Base-by-base conservation (phyloP, 2,329 filamentous ascomycete genomes). In the Macroventuria anomochaeta region DNA sequence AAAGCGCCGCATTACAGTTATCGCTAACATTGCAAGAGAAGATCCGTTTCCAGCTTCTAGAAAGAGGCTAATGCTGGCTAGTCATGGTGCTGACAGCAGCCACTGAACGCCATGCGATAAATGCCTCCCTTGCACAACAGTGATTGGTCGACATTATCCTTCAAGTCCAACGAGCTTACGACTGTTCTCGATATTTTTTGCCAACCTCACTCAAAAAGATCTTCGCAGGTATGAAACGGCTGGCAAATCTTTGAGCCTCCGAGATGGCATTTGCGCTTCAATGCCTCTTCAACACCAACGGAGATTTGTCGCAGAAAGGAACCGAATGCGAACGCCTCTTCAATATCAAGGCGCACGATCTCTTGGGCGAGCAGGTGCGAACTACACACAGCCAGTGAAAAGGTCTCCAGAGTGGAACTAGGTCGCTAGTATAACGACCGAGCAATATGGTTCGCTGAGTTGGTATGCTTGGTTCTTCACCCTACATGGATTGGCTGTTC, bases 331-430 rank as follows among this genome's bases (percentile, higher is more conserved):
- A 44, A 40, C 32, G 32, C 32, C 38, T 43, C 34, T 28, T 39
- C 21, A 39, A 23, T 18, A 36, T 29, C 15, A 21, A 21, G 26
- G 10, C 34, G 18, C 15, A 43, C 29, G 13, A 40, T 29, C 15
- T 31, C 11, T 17, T 44, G 51, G 51, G 51, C 51, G 51, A 54
- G 40, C 44, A 54, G 51, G 5, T 44, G 11, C 17, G 21, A 18
- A 28, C 7, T 26, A 26, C 7, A 29, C 11, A 32, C 13, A 32
- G 25, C 36, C 25, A 53, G 50, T 38, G 4, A 26, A 5, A 33
- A 10, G 38, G 23, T 43, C 20, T 26, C 12, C 13, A 23, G 5
- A 17, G 12, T 33, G 33, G 13, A 17, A 31, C 39, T 44, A 54
- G 20, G 25, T 29, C 10, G 13, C 28, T 43, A 47, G 50, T 34